phyloP scores from a whole-genome alignment of 257 asterid species.

The Petunia secreta region DNA sequence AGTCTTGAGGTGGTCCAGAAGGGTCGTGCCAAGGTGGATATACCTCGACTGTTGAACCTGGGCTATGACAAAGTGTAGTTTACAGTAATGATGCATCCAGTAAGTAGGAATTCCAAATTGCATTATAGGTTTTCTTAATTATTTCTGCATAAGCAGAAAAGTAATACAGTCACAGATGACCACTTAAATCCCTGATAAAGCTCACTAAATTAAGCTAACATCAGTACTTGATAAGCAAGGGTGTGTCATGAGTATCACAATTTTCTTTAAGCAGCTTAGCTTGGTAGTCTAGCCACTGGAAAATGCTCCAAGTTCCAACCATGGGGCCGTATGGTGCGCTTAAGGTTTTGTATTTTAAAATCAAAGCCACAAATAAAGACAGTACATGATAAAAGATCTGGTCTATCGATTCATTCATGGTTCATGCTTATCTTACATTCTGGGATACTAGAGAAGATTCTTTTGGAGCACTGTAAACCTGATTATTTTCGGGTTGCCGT shows the following conservation, averaged over 20 bases:
- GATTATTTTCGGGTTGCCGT: background rate
- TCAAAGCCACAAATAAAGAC: background rate
- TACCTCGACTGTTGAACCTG: too few species aligned
- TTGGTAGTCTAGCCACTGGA: slow-evolving; percentile 4
- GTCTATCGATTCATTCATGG: background rate
- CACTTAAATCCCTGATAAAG: background rate
- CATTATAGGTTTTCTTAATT: background rate
- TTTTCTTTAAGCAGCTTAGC: background rate
- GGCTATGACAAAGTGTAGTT: background rate
- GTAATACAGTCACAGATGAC: background rate
- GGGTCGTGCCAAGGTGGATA: too few species aligned
- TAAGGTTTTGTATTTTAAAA: background rate
- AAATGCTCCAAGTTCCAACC: background rate
- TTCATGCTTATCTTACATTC: slow-evolving; percentile 7
- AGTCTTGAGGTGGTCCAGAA: too few species aligned
- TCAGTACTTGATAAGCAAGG: slow-evolving; percentile 21
- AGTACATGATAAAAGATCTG: background rate
- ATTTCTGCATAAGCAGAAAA: slow-evolving; percentile 10
- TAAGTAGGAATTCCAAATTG: slow-evolving; percentile 8
- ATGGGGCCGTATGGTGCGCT: background rate
- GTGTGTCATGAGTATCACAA: slow-evolving; percentile 1
- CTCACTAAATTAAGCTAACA: background rate
- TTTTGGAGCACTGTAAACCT: slow-evolving; percentile 3
- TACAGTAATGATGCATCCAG: slow-evolving; percentile 17
- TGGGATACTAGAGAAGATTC: slow-evolving; percentile 1